Percentiles rank a stretch among this genome's conserved stretches.
Conservation (phyloP, 1,139 yeast genomes). For the Ogataea hybrid region DNA sequence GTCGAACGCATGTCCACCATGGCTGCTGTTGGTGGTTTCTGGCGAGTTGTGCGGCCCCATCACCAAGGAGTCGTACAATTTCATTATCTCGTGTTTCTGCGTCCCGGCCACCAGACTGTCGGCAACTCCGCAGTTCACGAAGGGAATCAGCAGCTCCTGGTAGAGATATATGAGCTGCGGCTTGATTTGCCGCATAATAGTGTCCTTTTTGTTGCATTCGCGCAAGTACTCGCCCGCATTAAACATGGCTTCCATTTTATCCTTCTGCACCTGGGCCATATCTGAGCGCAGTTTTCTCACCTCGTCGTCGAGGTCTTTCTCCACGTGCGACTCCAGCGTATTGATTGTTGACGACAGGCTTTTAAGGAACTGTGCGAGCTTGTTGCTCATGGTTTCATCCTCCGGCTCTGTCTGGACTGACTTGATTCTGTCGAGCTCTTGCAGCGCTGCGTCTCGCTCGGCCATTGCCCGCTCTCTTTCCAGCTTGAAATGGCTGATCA, state of each 20-base stretch:
- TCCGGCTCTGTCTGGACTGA: background rate
- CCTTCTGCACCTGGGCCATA: background rate
- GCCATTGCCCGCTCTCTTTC: background rate
- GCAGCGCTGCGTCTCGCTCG: background rate
- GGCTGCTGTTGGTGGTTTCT: background rate
- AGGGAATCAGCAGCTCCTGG: slow-evolving; percentile 16
- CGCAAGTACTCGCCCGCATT: background rate
- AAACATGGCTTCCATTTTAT: slow-evolving; percentile 1
- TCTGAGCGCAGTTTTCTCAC: background rate
- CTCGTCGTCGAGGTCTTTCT: background rate
- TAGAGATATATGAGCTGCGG: slow-evolving; percentile 11
- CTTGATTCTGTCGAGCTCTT: background rate
- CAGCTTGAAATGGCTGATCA: background rate
- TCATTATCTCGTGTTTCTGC: slow-evolving; percentile 3
- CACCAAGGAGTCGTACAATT: slow-evolving; percentile 1
- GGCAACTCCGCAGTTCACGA: slow-evolving; percentile 9
- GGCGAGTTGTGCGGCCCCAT: background rate
- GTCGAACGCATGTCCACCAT: slow-evolving; percentile 1
- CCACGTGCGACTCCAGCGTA: background rate
- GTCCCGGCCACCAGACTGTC: background rate
- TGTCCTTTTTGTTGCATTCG: background rate
- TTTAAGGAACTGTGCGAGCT: background rate
- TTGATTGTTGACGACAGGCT: background rate
- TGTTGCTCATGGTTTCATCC: background rate
- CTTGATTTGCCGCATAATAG: slow-evolving; percentile 2